Conservation (phyloP, 805 yeast species). For the Pichia scutulata region DNA sequence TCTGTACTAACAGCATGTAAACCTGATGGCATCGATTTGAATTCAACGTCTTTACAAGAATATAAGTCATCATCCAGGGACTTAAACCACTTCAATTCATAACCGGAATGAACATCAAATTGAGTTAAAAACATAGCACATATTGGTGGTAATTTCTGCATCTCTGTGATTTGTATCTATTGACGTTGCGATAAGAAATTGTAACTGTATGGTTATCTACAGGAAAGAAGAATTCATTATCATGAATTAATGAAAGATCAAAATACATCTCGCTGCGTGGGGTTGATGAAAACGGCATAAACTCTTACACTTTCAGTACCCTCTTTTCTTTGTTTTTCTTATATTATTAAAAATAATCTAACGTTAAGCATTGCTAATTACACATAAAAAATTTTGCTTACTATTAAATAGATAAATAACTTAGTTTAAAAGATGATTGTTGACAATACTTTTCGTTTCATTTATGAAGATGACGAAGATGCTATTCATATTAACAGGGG, state of each 20-base stretch:
- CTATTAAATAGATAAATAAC: neutral
- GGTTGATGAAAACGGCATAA: neutral
- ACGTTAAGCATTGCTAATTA: neutral
- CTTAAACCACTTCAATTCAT: conserved; percentile 38
- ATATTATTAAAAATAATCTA: neutral
- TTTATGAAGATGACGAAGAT: conserved; percentile 5
- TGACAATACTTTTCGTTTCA: neutral
- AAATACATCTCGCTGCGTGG: neutral
- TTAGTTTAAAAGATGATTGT: neutral
- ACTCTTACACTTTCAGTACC: neutral
- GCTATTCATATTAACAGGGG: neutral
- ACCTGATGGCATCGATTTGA: conserved; percentile 63
- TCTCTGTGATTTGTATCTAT: neutral
- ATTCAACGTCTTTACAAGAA: conserved; percentile 44
- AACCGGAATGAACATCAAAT: conserved; percentile 47
- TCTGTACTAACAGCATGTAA: conserved; percentile 46
- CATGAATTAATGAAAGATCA: too few relatives aligned
- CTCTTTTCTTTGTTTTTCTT: too few relatives aligned
- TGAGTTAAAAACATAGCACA: conserved; percentile 41
- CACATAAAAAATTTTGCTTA: neutral
- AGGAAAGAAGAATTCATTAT: neutral
- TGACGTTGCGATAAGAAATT: neutral
- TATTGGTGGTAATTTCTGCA: conserved; percentile 23
- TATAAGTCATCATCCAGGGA: conserved; percentile 19
- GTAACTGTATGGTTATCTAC: neutral